phyloP scores from a whole-genome alignment of 495 filamentous ascomycete genomes.

The Coniosporium apollinis region DNA sequence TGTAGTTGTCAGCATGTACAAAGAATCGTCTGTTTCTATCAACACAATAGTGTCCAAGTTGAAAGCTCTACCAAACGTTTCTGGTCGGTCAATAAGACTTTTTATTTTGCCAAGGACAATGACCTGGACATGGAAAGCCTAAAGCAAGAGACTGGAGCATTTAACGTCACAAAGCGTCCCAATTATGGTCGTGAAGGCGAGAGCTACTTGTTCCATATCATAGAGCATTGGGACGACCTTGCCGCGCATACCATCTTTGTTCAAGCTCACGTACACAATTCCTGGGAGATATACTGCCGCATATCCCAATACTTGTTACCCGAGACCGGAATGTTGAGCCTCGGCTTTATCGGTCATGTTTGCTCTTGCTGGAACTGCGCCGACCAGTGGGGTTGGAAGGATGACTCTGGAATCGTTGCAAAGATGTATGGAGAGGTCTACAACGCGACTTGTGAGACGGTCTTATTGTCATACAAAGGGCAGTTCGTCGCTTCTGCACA shows the following conservation, averaged over 20 bases:
- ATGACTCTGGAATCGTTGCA: slow-evolving; percentile 17
- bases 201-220: slow-evolving; percentile 30
- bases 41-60: too few relatives aligned
- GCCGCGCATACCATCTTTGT: slow-evolving; percentile 31
- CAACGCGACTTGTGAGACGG: slow-evolving; percentile 8
- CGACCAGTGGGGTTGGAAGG: slow-evolving; percentile 23
- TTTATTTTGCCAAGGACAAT: too few relatives aligned
- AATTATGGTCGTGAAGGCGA: slow-evolving; percentile 29
- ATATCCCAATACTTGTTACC: slow-evolving; percentile 25
- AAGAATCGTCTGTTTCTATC: not conserved
- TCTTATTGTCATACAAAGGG: slow-evolving; percentile 27
- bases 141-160: slow-evolving; percentile 16
- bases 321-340: slow-evolving; percentile 25
- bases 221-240: slow-evolving; percentile 26
- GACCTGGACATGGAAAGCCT: too few relatives aligned
- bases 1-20: too few relatives aligned
- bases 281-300: slow-evolving; percentile 18
- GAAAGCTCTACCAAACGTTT: too few relatives aligned
- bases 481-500: slow-evolving; percentile 28
- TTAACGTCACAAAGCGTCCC: slow-evolving; percentile 16
- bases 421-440: slow-evolving; percentile 15
- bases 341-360: slow-evolving; percentile 19
- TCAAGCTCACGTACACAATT: slow-evolving; percentile 27
- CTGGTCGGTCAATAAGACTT: too few relatives aligned
- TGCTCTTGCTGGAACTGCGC: slow-evolving; percentile 22